A percentile compares a stretch with the other conserved stretches of the same genome.
Conservation (phyloP, 164 flowering plant genomes). For the Nymphaea thermarum region DNA sequence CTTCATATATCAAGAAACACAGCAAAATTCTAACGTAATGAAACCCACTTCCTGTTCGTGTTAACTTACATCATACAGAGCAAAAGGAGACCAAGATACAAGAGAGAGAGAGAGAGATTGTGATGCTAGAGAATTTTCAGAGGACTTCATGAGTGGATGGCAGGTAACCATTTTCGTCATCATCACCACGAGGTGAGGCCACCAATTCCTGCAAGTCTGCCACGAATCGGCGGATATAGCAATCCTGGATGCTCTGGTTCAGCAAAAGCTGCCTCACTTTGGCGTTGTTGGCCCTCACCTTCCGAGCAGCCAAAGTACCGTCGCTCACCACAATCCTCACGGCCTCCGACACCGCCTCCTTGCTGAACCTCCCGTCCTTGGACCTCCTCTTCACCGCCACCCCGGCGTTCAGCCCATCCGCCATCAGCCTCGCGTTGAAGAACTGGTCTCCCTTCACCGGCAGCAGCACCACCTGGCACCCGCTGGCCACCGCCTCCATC, state of each 20-base stretch:
- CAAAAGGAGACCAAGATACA: too few relatives aligned
- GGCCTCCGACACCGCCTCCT: conserved; percentile 4
- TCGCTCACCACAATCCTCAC: conserved; percentile 4
- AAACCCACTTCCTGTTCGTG: too few relatives aligned
- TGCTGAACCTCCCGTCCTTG: conserved; percentile 6
- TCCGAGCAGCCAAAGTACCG: conserved; percentile 1
- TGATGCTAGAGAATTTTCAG: too few relatives aligned
- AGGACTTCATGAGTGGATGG: too few relatives aligned
- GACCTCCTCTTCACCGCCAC: conserved; percentile 9
- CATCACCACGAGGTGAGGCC: conserved; percentile 1
- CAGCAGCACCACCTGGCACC: conserved; percentile 8
- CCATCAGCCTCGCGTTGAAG: conserved; percentile 8
- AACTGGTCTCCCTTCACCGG: conserved; percentile 6
- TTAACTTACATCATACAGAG: too few relatives aligned
- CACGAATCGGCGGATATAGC: neutral
- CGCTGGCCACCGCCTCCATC: conserved; percentile 8
- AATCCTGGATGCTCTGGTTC: neutral
- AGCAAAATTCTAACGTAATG: too few relatives aligned
- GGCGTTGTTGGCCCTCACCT: conserved; percentile 3
- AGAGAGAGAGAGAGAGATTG: too few relatives aligned
- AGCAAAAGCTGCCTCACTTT: conserved; percentile 1
- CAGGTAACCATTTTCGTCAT: neutral
- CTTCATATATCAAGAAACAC: too few relatives aligned
- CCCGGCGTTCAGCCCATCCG: conserved; percentile 6
- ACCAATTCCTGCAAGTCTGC: neutral